phyloP scores from a whole-genome alignment of 768 basidiomycete species.

The Pisolithus sp. region DNA sequence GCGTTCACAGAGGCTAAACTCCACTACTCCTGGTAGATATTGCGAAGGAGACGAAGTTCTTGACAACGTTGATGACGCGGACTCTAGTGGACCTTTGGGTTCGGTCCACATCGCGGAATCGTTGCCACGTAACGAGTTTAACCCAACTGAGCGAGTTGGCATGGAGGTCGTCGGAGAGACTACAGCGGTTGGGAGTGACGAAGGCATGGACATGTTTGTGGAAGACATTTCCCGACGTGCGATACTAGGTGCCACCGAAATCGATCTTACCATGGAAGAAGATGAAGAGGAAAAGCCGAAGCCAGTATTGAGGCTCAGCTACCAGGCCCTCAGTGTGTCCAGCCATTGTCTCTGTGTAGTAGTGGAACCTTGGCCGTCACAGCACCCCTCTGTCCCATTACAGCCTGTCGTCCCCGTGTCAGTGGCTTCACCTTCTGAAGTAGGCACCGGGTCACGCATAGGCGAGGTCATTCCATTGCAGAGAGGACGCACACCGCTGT shows the following conservation, averaged over 20 bases:
- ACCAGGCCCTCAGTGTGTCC: constrained; percentile 64
- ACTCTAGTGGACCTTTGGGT: constrained; percentile 9
- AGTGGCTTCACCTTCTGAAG: constrained; percentile 25
- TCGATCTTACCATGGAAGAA: constrained; percentile 44
- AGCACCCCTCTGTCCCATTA: constrained; percentile 32
- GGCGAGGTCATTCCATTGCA: constrained; percentile 17
- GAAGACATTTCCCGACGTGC: constrained; percentile 1
- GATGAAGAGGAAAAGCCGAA: constrained; percentile 69
- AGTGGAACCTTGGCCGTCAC: constrained; percentile 71
- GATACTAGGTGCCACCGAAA: constrained; percentile 4
- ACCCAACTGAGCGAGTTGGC: no score
- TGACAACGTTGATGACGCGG: constrained; percentile 7
- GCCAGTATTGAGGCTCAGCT: constrained; percentile 56
- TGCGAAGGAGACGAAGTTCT: constrained; percentile 17
- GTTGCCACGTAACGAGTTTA: no score
- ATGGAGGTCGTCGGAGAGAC: neutral
- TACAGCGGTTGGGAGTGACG: neutral
- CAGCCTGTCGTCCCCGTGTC: constrained; percentile 28
- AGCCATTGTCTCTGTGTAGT: constrained; percentile 75
- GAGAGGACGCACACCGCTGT: constrained; percentile 58
- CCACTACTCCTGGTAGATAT: constrained; percentile 18
- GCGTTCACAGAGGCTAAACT: constrained; percentile 29
- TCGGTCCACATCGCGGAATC: neutral
- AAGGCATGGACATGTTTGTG: neutral
- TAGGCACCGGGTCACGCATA: constrained; percentile 4